These are phyloP conservation scores for Corymbia maculata DNA, from an alignment of 345 rosid genomes.

Conservation along the genomic window DNA sequence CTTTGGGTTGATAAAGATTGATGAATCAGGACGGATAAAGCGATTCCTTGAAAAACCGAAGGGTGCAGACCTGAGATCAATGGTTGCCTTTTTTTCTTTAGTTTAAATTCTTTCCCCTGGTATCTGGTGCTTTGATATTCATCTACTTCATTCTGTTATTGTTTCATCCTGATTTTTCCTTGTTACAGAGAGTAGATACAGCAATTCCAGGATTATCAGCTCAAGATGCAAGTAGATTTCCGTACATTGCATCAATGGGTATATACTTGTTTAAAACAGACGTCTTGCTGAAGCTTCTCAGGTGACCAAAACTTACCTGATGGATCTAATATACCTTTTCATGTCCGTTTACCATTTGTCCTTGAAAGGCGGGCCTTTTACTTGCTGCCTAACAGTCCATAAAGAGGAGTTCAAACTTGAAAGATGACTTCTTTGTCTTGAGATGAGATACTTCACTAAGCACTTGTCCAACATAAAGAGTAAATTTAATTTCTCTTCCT, in stretches of 20 bases:
- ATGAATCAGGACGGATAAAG: constrained; percentile 44
- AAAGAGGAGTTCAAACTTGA: not conserved
- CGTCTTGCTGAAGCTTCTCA: constrained; percentile 54
- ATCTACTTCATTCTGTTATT: not conserved
- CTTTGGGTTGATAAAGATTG: constrained; percentile 71
- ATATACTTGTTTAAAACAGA: constrained; percentile 73
- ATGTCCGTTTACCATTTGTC: not conserved
- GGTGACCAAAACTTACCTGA: constrained; percentile 5
- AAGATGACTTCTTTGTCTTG: not conserved
- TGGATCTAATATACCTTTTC: not conserved
- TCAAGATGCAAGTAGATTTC: constrained; percentile 43
- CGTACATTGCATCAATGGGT: constrained; percentile 89
- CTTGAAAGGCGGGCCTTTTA: not conserved
- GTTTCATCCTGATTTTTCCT: not conserved
- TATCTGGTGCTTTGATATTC: not conserved
- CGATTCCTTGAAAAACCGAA: constrained; percentile 72
- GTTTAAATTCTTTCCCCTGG: not conserved
- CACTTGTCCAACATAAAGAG: not conserved
- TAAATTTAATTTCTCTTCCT: not conserved
- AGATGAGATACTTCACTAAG: not conserved
- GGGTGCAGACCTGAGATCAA: constrained; percentile 54
- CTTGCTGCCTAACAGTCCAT: not conserved
- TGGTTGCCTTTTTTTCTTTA: constrained; percentile 29
- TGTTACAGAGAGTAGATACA: constrained; percentile 56
- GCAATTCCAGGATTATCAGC: constrained; percentile 45